phyloP scores from a whole-genome alignment of 441 rosid genomes.

The Corymbia citriodora region DNA sequence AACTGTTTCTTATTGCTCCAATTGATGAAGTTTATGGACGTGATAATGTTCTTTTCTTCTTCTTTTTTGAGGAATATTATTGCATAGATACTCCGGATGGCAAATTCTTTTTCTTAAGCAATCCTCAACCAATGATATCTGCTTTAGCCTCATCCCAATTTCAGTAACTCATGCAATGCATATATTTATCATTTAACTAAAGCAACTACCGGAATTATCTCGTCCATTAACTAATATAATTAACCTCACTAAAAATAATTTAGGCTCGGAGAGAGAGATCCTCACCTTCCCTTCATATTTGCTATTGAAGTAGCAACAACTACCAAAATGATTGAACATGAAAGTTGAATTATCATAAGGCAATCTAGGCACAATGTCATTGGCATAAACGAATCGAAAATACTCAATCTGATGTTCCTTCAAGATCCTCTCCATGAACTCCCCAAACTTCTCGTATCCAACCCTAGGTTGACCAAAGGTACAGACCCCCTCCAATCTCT shows the following conservation, averaged over 20 bases:
- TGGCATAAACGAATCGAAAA: constrained; percentile 46
- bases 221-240: neutral
- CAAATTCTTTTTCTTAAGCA: neutral
- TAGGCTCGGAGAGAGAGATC: neutral
- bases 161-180: neutral
- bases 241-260: neutral
- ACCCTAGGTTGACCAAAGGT: constrained; percentile 76
- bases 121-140: neutral
- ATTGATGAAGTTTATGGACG: neutral
- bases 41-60: no score
- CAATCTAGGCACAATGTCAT: constrained; percentile 60
- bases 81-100: neutral
- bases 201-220: neutral
- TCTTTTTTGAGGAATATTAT: neutral
- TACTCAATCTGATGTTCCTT: constrained; percentile 20
- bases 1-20: neutral
- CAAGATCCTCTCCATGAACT: constrained; percentile 35
- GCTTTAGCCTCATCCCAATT: neutral
- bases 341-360: constrained; percentile 52
- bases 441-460: constrained; percentile 47
- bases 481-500: constrained; percentile 44
- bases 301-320: constrained; percentile 41
- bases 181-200: no score
- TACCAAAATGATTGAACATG: constrained; percentile 71
- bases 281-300: constrained; percentile 40